Evolutionary conservation across 1,284 basidiomycete genomes (phyloP), one percentile per base, ranked within the genome.

Genomic region (Ceratobasidium sp.): DNA sequence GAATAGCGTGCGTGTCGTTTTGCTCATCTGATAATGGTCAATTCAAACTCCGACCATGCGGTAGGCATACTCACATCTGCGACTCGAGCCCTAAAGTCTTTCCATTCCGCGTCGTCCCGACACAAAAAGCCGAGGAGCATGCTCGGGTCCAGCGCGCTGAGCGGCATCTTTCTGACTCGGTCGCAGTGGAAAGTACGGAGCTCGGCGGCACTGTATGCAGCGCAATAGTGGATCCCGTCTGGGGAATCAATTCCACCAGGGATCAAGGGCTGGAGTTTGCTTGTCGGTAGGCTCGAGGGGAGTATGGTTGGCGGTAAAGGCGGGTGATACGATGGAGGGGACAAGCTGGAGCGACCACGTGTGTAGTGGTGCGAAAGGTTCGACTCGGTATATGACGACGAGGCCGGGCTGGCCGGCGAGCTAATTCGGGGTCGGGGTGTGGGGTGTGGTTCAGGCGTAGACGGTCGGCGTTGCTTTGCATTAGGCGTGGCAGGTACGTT

Each of bases 41-140:
- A 19, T 77, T 19, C 49, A 22, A 17, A 25, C 37, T 61, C 29
- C 51, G 22, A 15, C 29, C 17, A 29, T 11, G 34, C 2, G 17
- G 9, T 25, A 76, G 19, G 44, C 46, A 46, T 78, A 80, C 90
- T 77, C 70, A 95, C 95, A 84, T 92, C 90, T 11, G 85, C 86
- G 74, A 95, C 90, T 77, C 95, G 87, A 68, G 84, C 86, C 79
- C 91, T 88, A 77, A 99, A 90, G 84, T 98, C 95, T 17, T 87
- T 84, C 91, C 96, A 97, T 73, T 97, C 95, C 25, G 84, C 86
- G 83, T 96, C 92, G 81, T 94, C 90, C 79, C 89, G 89, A 82
- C 93, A 92, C 79, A 99, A 82, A 83, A 99, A 98, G 19, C 97
- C 97, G 73, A 99, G 87, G 9, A 99, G 86, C 97, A 99, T 99